Evolutionary conservation across 805 yeast genomes (phyloP), one percentile per base, ranked within the genome.

Genomic region (Candida dajiaensis): DNA sequence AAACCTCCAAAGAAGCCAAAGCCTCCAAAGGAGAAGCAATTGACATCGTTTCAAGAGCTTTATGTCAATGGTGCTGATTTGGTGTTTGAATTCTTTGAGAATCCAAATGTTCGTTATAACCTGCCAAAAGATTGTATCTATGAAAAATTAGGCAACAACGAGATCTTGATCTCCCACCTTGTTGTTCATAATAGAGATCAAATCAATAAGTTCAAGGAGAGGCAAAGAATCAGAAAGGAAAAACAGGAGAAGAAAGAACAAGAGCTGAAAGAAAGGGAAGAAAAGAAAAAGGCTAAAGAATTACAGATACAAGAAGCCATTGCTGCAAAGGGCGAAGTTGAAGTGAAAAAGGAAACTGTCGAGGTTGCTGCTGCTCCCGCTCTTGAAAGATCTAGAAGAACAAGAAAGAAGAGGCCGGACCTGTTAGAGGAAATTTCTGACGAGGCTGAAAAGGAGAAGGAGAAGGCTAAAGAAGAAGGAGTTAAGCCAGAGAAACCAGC

Each of bases 51-150:
- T 56, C 95, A 86, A 57, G 90, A 83, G 54, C 76, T 80, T 60
- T 85, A 85, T 56, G 67, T 78, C 20, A 62, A 75, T 33, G 78
- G 79, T 55, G 89, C 95, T 0, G 84, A 87, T 44, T 62, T 94
- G 36, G 82, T 89, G 6, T 82, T 92, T 62, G 99, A 94, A 63
- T 92, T 81, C 66, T 75, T 76, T 23, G 98, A 94, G 56, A 83
- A 81, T 60, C 78, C 94, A 0, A 74, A 82, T 40, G 82, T 82
- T 8, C 74, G 98, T 48, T 92, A 76, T 57, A 67, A 76, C 48
- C 60, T 92, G 0, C 97, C 98, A 0, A 81, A 81, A 52, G 78
- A 88, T 51, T 76, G 95, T 1, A 75, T 92, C 3, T 69, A 85
- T 48, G 97, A 90, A 65, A 69, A 77, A 1, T 38, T 67, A 1